Percentiles rank a stretch among this genome's conserved stretches.
Conservation (phyloP, 495 filamentous ascomycete genomes). For the Neurospora intermedia region DNA sequence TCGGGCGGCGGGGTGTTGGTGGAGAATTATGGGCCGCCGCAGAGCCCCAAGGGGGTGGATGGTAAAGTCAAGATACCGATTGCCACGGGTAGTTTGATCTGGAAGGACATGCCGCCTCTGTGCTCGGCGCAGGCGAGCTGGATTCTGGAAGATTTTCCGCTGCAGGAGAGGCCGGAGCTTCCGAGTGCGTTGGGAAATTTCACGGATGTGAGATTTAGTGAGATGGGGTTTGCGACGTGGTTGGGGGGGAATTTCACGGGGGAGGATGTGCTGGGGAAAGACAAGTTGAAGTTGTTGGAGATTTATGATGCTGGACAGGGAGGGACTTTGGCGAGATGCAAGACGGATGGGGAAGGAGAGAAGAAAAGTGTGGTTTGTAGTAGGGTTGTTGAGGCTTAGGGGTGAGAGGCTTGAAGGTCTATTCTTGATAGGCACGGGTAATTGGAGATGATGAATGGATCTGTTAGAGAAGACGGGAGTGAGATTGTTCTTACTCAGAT, state of each 20-base stretch:
- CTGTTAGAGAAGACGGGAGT: conserved; percentile 1
- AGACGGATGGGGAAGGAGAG: conserved; percentile 3
- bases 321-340: conserved; percentile 16
- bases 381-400: background rate
- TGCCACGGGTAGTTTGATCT: background rate
- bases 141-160: conserved; percentile 19
- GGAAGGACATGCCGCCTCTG: background rate
- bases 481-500: background rate
- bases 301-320: conserved; percentile 14
- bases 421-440: background rate
- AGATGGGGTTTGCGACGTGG: conserved; percentile 1
- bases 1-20: background rate
- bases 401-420: background rate
- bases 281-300: conserved; percentile 10
- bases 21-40: conserved; percentile 14
- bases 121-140: conserved; percentile 14
- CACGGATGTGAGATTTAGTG: conserved; percentile 9
- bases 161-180: conserved; percentile 8
- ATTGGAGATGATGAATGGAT: background rate
- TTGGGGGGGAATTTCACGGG: background rate
- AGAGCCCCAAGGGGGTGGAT: background rate
- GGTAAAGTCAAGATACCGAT: background rate
- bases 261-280: background rate
- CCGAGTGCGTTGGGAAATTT: conserved; percentile 21
- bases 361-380: background rate